A percentile compares a stretch with the other conserved stretches of the same genome.
Conservation (phyloP, 306 rosid genomes). For the Trifolium repens region DNA sequence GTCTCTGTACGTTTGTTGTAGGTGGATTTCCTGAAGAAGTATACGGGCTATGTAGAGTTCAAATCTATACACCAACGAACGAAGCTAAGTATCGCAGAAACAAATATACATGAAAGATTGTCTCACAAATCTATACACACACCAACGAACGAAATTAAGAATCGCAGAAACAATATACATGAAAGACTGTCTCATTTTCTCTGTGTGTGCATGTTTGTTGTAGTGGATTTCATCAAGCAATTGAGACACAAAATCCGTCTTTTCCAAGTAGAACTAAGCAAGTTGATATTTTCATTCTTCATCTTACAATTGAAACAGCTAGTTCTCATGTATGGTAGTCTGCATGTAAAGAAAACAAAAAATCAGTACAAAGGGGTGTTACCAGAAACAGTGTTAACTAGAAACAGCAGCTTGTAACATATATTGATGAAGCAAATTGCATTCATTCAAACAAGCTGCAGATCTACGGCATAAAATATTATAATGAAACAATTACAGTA, state of each 20-base stretch:
- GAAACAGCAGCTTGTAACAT: constrained; percentile 1
- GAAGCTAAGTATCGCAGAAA: no score
- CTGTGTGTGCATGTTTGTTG: neutral
- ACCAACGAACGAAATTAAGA: no score
- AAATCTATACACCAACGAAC: no score
- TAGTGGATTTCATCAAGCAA: neutral
- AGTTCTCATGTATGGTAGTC: neutral
- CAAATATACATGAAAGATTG: no score
- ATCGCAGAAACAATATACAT: no score
- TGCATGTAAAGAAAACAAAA: neutral
- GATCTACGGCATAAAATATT: no score
- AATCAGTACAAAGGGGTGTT: neutral
- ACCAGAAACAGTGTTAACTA: constrained; percentile 6
- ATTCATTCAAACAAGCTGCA: no score
- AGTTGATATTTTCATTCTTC: neutral
- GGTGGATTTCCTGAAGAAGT: no score
- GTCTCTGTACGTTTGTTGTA: no score
- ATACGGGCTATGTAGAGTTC: no score
- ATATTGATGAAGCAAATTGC: neutral
- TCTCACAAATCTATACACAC: no score
- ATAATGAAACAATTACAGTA: neutral
- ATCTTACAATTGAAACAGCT: neutral
- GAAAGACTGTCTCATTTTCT: no score
- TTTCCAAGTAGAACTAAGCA: neutral
- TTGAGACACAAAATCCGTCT: neutral